Conservation (phyloP, 208 protist genomes). For the Leishmania tarentolae region DNA sequence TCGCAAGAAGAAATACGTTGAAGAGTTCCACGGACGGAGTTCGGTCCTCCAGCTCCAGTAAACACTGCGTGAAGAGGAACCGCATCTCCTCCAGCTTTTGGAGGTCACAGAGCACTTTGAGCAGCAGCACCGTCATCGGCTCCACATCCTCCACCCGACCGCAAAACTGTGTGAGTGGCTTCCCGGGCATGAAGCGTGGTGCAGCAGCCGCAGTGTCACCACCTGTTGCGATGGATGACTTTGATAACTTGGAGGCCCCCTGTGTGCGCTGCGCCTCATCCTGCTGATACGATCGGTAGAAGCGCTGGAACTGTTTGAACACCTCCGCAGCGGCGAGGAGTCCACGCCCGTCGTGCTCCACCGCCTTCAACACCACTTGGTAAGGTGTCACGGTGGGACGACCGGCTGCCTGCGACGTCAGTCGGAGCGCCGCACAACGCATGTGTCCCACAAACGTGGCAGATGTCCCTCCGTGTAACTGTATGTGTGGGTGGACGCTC, state of each 20-base stretch:
- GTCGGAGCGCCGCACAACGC: neutral
- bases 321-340: conserved; percentile 64
- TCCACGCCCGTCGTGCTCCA: conserved; percentile 59
- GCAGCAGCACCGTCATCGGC: conserved; percentile 72
- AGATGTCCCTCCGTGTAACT: neutral
- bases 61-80: conserved; percentile 88
- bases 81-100: conserved; percentile 84
- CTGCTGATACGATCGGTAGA: conserved; percentile 47
- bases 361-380: conserved; percentile 49
- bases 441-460: neutral
- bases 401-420: conserved; percentile 3
- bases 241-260: neutral
- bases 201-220: neutral
- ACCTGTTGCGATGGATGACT: neutral
- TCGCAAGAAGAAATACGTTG: conserved; percentile 86
- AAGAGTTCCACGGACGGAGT: conserved; percentile 77
- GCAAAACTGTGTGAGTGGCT: conserved; percentile 80
- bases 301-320: conserved; percentile 77
- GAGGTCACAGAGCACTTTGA: conserved; percentile 89
- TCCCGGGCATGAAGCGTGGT: conserved; percentile 3
- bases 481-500: neutral
- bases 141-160: conserved; percentile 58
- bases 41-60: conserved; percentile 58
- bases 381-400: conserved; percentile 47
- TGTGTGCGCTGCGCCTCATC: conserved; percentile 9